Base-by-base conservation (phyloP, 169 alveolate genomes). In the Eimeria sp. region DNA sequence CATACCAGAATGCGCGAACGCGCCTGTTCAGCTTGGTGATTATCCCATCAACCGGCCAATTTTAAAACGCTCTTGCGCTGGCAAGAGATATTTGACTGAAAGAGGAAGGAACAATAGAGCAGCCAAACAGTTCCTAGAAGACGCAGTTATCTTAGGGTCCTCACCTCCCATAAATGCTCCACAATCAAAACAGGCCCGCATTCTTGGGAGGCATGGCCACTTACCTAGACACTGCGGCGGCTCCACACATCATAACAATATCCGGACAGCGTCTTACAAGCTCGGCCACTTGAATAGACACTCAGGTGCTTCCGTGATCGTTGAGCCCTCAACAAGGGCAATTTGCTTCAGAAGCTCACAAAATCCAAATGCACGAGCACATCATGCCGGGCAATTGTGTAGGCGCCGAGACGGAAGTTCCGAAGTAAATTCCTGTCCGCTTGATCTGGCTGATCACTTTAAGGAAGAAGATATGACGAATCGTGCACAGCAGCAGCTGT, bases 281-380 rank as follows among this genome's bases (percentile, higher is more conserved):
- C 75, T 73, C 58, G n/a, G 54, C 30, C 75, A 16, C 73, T 9
- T 54, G 4, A 54, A 49, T 30, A 54, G 34, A 11, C 73, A 83
- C n/a, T 13, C 91, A 5, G 51, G 49, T 57, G 76, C 73, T 57
- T 54, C 65, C 13, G 91, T 83, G 75, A 57, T 83, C 47, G 54
- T 83, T 27, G 76, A 83, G 91, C 91, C 91, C 11, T 14, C 91
- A 83, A 83, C 91, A 57, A 51, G 91, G 73, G 73, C 91, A 4
- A 47, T 83, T 30, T 83, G 91, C 51, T 54, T 83, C 75, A 83
- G 40, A 18, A 40, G 91, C 4, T 18, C 49, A 40, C 73, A 5
- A 9, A 27, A 58, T 54, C 47, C 61, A 47, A 45, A 54, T 57
- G 4, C 25, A 13, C 76, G 73, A 58, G 91, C 34, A 27, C 70